phyloP scores from a whole-genome alignment of 163 green algal genomes.

The Smithsoniella earleae region DNA sequence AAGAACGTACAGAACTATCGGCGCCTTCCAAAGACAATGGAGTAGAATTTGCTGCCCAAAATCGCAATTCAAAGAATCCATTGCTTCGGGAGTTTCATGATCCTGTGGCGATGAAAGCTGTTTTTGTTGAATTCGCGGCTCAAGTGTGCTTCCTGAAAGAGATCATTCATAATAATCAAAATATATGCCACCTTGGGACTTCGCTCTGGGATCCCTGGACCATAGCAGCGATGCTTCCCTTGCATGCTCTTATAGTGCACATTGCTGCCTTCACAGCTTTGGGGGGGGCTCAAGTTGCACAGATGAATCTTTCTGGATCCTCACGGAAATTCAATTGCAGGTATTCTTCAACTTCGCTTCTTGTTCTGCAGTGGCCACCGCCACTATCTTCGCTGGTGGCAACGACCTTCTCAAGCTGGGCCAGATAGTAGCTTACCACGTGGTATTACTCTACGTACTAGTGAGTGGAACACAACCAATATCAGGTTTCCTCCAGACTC shows the following conservation, averaged over 20 bases:
- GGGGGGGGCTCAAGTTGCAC: too few relatives aligned
- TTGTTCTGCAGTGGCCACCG: slow-evolving; percentile 34
- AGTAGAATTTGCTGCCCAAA: neutral
- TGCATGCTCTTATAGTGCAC: too few relatives aligned
- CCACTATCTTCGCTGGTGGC: slow-evolving; percentile 31
- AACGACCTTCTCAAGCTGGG: slow-evolving; percentile 29
- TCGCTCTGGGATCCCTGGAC: too few relatives aligned
- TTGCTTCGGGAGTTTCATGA: neutral
- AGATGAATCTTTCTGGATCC: neutral
- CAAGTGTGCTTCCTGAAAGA: slow-evolving; percentile 1
- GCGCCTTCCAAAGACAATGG: neutral
- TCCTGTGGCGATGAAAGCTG: slow-evolving; percentile 4
- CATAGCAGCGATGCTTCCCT: too few relatives aligned
- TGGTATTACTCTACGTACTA: slow-evolving; percentile 28
- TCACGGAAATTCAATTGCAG: slow-evolving; percentile 21
- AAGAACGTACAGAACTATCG: neutral
- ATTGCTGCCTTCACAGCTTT: too few relatives aligned
- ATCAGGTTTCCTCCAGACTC: neutral
- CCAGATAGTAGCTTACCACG: slow-evolving; percentile 33
- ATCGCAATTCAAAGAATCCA: too few relatives aligned
- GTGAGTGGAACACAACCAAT: slow-evolving; percentile 12
- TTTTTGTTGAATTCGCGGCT: slow-evolving; percentile 13
- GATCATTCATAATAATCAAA: too few relatives aligned
- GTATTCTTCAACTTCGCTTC: slow-evolving; percentile 40
- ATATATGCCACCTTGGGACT: too few relatives aligned